These are phyloP conservation scores for Rhodotorula graminis DNA, from an alignment of 768 basidiomycete species.

Conservation along the genomic window DNA sequence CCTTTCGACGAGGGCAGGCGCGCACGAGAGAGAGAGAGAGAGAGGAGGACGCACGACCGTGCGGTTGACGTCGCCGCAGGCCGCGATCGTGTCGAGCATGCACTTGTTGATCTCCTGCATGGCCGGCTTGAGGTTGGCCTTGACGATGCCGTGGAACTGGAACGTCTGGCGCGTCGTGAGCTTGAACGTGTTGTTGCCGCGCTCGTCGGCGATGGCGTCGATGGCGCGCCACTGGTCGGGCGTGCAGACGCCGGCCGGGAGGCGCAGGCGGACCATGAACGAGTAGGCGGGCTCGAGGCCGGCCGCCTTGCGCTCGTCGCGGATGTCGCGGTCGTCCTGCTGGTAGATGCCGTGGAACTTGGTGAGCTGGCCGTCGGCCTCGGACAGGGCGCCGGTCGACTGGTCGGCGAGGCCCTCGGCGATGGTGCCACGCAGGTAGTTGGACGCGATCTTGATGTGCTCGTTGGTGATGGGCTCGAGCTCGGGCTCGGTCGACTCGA, in stretches of 20 bases:
- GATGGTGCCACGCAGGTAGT: slow-evolving; percentile 91
- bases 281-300: slow-evolving; percentile 91
- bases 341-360: slow-evolving; percentile 98
- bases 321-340: slow-evolving; percentile 97
- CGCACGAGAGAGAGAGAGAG: not conserved
- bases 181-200: slow-evolving; percentile 90
- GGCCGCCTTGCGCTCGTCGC: slow-evolving; percentile 86
- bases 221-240: slow-evolving; percentile 91
- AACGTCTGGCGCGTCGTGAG: slow-evolving; percentile 96
- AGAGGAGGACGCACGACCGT: slow-evolving; percentile 34
- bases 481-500: slow-evolving; percentile 85
- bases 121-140: slow-evolving; percentile 87
- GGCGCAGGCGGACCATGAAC: slow-evolving; percentile 97
- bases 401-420: slow-evolving; percentile 79
- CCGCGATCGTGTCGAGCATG: slow-evolving; percentile 89
- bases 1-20: slow-evolving; percentile 15
- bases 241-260: slow-evolving; percentile 91
- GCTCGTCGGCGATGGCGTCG: slow-evolving; percentile 93
- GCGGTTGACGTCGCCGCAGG: slow-evolving; percentile 95
- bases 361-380: slow-evolving; percentile 87
- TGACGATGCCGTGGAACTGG: slow-evolving; percentile 99
- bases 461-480: slow-evolving; percentile 98
- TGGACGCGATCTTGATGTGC: slow-evolving; percentile 95
- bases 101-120: slow-evolving; percentile 92
- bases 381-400: slow-evolving; percentile 81